These are phyloP conservation scores for Hibiscus tridactylites DNA, from an alignment of 345 rosid genomes.

Conservation along the genomic window DNA sequence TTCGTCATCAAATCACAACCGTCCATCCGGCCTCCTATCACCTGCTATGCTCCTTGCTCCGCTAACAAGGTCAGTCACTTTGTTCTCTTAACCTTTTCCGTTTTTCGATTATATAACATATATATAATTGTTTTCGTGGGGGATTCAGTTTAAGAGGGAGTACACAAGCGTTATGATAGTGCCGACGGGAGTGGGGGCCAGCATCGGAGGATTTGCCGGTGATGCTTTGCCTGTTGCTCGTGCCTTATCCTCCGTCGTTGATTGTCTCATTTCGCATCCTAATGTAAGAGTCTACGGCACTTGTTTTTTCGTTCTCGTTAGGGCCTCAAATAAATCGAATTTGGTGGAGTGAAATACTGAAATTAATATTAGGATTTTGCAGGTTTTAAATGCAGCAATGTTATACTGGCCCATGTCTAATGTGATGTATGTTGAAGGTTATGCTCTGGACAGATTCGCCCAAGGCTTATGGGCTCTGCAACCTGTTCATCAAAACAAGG, in stretches of 20 bases:
- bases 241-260: conserved; percentile 49
- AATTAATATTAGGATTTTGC: not conserved
- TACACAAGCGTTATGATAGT: conserved; percentile 61
- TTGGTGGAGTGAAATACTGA: not conserved
- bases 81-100: not conserved
- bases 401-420: conserved; percentile 57
- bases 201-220: conserved; percentile 58
- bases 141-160: conserved; percentile 37
- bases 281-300: too few relatives aligned
- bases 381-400: conserved; percentile 70
- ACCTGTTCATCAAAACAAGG: conserved; percentile 62
- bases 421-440: conserved; percentile 55
- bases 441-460: conserved; percentile 56
- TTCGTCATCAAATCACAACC: conserved; percentile 10
- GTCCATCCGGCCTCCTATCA: not conserved
- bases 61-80: conserved; percentile 25
- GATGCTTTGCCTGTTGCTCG: conserved; percentile 58
- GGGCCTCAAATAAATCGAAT: not conserved
- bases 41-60: conserved; percentile 17
- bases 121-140: not conserved
- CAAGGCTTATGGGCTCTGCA: conserved; percentile 47
- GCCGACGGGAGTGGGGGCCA: conserved; percentile 55
- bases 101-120: not conserved
- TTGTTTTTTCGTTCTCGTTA: too few relatives aligned
- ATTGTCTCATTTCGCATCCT: conserved; percentile 26